Evolutionary conservation across 805 yeast species (phyloP).

Genomic region (Candida namnaoensis): DNA sequence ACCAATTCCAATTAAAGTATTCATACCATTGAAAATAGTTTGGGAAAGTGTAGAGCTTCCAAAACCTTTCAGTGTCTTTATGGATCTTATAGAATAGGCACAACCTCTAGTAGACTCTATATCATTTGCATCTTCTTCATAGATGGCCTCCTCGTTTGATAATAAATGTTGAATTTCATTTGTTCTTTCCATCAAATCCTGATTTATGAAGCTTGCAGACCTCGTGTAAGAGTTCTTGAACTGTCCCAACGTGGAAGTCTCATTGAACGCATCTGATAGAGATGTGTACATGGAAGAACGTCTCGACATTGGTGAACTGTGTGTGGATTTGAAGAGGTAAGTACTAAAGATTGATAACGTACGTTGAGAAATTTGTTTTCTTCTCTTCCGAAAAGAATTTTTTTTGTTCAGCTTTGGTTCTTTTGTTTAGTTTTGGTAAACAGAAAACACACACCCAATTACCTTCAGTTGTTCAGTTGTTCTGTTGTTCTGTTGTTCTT

Average conservation of each 20-base stretch:
- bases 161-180: neutral
- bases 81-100: neutral
- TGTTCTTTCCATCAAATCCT: neutral
- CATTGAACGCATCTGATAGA: neutral
- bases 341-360: too few species aligned
- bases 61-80: constrained; percentile 4
- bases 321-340: too few species aligned
- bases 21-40: constrained; percentile 70
- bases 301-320: neutral
- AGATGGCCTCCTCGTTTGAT: neutral
- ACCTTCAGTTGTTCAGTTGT: too few species aligned
- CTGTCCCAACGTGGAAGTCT: neutral
- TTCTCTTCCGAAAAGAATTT: too few species aligned
- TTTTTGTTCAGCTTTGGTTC: too few species aligned
- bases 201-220: neutral
- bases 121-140: neutral
- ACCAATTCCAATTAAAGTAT: constrained; percentile 71
- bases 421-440: too few species aligned
- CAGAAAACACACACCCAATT: too few species aligned
- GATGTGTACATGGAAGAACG: neutral
- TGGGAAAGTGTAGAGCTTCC: constrained; percentile 59
- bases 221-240: neutral
- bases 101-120: neutral
- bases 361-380: too few species aligned
- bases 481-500: too few species aligned